Evolutionary conservation across 2,329 filamentous ascomycete species (phyloP).

Genomic region (Hypoxylon sp.): DNA sequence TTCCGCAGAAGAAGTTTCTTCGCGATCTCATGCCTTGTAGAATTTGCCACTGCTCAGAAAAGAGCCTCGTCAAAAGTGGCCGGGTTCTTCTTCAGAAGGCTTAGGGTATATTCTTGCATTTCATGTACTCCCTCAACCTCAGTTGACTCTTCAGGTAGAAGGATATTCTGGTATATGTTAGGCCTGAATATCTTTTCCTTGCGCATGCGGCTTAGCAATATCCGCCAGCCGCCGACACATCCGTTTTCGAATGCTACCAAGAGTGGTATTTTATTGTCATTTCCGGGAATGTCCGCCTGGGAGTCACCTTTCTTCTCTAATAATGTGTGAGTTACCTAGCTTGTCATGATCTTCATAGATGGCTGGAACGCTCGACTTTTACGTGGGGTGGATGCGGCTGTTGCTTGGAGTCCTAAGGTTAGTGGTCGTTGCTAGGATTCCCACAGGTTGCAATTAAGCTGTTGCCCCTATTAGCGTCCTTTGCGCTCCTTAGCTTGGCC

Average conservation of each 20-base stretch:
- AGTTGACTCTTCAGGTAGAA: conserved; percentile 2
- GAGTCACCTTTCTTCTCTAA: neutral
- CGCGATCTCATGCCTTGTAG: conserved; percentile 19
- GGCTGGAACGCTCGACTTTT: neutral
- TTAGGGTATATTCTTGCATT: conserved; percentile 1
- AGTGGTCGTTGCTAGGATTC: too few species aligned
- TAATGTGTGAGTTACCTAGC: neutral
- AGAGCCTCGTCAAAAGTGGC: conserved; percentile 13
- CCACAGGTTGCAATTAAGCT: too few species aligned
- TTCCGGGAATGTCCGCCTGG: conserved; percentile 15
- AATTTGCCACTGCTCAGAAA: conserved; percentile 14
- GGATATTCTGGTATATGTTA: conserved; percentile 14
- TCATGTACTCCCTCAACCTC: neutral
- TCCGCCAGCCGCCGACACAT: neutral
- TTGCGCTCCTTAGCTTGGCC: neutral
- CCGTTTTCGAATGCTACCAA: conserved; percentile 10
- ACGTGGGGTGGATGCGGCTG: neutral
- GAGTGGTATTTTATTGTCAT: conserved; percentile 10
- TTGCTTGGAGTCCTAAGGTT: neutral
- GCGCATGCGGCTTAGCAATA: neutral
- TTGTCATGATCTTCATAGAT: neutral
- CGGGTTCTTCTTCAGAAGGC: neutral
- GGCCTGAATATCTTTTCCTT: neutral
- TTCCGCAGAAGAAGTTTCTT: conserved; percentile 12
- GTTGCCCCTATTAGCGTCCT: too few species aligned